A percentile compares a stretch with the other conserved stretches of the same genome.
These are phyloP conservation scores for Suhomyces atakaporum DNA, from an alignment of 1,139 yeast genomes.

Conservation along the genomic window DNA sequence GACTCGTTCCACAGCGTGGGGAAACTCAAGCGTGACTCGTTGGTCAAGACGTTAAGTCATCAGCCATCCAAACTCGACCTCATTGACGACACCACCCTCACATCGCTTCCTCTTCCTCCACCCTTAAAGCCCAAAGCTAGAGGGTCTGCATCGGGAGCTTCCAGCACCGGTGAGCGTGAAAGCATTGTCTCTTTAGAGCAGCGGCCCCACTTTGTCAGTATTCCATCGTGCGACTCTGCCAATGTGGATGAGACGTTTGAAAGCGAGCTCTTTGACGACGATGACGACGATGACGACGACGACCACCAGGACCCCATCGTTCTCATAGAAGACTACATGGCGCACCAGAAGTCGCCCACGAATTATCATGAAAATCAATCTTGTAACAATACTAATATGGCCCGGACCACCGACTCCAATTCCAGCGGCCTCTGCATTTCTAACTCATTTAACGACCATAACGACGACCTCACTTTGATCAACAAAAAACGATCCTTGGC, in stretches of 20 bases:
- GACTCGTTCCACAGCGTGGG: constrained; percentile 8
- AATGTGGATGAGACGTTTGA: constrained; percentile 11
- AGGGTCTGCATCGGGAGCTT: constrained; percentile 6
- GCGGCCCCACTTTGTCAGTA: constrained; percentile 1
- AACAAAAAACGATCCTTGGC: constrained; percentile 41
- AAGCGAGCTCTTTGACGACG: constrained; percentile 12
- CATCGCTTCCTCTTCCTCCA: constrained; percentile 68
- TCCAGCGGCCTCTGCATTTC: not conserved
- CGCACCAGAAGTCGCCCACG: constrained; percentile 6
- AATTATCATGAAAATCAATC: not conserved
- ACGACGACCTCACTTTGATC: constrained; percentile 15
- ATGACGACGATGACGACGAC: constrained; percentile 26
- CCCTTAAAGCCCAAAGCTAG: constrained; percentile 35
- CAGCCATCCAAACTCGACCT: constrained; percentile 58
- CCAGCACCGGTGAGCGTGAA: constrained; percentile 1
- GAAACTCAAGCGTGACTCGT: constrained; percentile 5
- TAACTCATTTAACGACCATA: constrained; percentile 4
- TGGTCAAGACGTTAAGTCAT: constrained; percentile 18
- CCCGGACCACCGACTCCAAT: not conserved
- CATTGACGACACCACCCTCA: constrained; percentile 59
- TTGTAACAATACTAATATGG: constrained; percentile 1
- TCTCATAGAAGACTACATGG: constrained; percentile 52
- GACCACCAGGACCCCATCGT: constrained; percentile 51
- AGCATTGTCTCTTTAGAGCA: constrained; percentile 1
- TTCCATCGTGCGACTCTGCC: constrained; percentile 1